phyloP scores from a whole-genome alignment of 805 yeast genomes.

The Kodamaea jinghongensis region DNA sequence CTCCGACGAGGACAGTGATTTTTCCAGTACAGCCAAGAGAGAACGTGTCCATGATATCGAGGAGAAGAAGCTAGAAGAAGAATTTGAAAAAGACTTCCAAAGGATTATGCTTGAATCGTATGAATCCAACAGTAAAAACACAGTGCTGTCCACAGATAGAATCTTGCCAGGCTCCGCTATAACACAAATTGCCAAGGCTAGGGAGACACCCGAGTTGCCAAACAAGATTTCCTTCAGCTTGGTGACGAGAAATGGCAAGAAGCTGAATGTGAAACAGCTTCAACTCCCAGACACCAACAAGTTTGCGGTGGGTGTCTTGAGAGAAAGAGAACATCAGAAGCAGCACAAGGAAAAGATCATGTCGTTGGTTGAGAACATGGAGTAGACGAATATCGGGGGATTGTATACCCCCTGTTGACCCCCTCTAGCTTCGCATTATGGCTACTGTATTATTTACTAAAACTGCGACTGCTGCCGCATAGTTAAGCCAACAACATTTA shows the following conservation, averaged over 20 bases:
- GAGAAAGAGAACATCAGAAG: conserved; percentile 48
- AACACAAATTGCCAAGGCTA: not conserved
- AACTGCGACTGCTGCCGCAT: no score
- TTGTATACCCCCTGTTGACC: no score
- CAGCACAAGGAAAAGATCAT: conserved; percentile 58
- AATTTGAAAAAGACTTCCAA: conserved; percentile 56
- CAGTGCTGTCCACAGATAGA: not conserved
- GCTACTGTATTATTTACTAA: no score
- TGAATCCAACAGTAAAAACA: conserved; percentile 26
- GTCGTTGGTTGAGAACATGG: conserved; percentile 49
- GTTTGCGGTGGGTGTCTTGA: conserved; percentile 51
- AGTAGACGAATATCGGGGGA: conserved; percentile 12
- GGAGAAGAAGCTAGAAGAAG: conserved; percentile 41
- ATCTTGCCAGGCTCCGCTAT: not conserved
- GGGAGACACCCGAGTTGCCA: not conserved
- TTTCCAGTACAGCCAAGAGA: not conserved
- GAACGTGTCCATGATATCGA: conserved; percentile 8
- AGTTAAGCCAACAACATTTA: no score
- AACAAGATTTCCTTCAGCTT: conserved; percentile 47
- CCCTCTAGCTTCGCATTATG: no score
- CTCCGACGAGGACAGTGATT: no score
- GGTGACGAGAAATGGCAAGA: conserved; percentile 53
- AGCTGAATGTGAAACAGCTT: conserved; percentile 40
- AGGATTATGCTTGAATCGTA: conserved; percentile 51
- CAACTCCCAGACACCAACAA: conserved; percentile 52